A percentile compares a stretch with the other conserved stretches of the same genome.
phyloP scores from a whole-genome alignment of 2,329 filamentous ascomycete genomes.

The Aspergillus luchuensis region DNA sequence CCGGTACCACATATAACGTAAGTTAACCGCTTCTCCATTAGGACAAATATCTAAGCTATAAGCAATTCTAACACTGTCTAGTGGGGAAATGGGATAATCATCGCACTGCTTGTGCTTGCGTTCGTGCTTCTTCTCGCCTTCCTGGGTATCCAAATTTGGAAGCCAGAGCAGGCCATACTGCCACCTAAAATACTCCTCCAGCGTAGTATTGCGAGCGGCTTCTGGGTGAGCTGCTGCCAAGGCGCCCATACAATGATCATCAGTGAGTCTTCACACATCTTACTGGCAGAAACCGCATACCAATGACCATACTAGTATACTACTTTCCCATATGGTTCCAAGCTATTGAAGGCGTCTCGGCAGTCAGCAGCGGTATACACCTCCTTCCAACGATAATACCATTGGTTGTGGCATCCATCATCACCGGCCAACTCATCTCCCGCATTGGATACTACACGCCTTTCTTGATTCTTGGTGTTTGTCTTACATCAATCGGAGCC shows the following conservation, averaged over 20 bases:
- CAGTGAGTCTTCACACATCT: not conserved
- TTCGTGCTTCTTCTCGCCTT: slow-evolving; percentile 10
- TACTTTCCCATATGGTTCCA: slow-evolving; percentile 53
- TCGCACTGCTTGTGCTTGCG: slow-evolving; percentile 11
- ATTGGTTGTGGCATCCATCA: slow-evolving; percentile 37
- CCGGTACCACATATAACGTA: slow-evolving; percentile 12
- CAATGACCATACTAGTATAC: slow-evolving; percentile 27
- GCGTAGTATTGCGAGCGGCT: slow-evolving; percentile 42
- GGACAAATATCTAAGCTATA: no score
- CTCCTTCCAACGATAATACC: slow-evolving; percentile 44
- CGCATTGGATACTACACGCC: slow-evolving; percentile 45
- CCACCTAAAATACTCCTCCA: slow-evolving; percentile 54
- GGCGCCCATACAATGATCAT: not conserved
- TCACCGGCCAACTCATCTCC: slow-evolving; percentile 36
- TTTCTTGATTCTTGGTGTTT: slow-evolving; percentile 40
- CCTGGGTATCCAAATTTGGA: slow-evolving; percentile 32
- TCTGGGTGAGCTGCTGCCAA: slow-evolving; percentile 35
- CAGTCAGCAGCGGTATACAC: slow-evolving; percentile 50
- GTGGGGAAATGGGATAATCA: slow-evolving; percentile 14
- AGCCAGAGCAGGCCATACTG: slow-evolving; percentile 53
- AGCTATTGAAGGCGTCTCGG: slow-evolving; percentile 45
- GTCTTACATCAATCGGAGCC: slow-evolving; percentile 41
- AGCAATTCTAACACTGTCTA: not conserved
- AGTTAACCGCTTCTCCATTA: not conserved
- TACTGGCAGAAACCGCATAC: not conserved